Evolutionary conservation across 345 rosid genomes (phyloP).

Genomic region (Gossypium ekmanianum): DNA sequence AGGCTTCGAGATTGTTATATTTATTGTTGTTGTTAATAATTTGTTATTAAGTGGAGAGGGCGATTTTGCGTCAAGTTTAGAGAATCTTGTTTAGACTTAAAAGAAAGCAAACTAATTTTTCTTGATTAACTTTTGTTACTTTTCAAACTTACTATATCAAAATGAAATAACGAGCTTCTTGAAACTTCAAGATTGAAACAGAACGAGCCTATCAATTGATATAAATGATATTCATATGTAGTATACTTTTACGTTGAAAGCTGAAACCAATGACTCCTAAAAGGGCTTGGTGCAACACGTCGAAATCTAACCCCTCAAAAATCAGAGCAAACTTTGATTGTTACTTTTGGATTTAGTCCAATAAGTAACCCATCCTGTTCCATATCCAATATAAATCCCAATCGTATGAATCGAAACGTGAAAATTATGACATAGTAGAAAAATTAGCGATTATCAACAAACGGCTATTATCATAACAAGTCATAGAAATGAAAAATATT

Average conservation of each 20-base stretch:
- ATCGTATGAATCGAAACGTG: no score
- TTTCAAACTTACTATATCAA: background rate
- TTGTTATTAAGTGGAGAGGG: background rate
- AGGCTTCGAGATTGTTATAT: conserved; percentile 13
- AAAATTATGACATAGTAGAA: no score
- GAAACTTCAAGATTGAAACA: background rate
- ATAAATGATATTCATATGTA: no score
- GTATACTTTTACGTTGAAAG: no score
- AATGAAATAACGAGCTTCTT: background rate
- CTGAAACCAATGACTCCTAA: no score
- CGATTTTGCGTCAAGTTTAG: background rate
- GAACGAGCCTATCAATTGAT: no score
- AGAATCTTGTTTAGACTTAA: background rate
- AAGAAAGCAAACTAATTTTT: background rate
- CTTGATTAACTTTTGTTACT: background rate
- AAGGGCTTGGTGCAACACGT: no score
- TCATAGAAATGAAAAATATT: background rate
- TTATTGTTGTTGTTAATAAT: conserved; percentile 18
- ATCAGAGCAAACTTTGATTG: background rate
- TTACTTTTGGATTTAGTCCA: background rate
- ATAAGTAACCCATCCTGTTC: no score
- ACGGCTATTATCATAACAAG: background rate
- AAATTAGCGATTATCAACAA: background rate
- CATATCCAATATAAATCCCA: no score
- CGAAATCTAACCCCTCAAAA: no score